These are phyloP conservation scores for Klebsormidium nitens DNA, from an alignment of 139 green algal genomes.

Conservation along the genomic window DNA sequence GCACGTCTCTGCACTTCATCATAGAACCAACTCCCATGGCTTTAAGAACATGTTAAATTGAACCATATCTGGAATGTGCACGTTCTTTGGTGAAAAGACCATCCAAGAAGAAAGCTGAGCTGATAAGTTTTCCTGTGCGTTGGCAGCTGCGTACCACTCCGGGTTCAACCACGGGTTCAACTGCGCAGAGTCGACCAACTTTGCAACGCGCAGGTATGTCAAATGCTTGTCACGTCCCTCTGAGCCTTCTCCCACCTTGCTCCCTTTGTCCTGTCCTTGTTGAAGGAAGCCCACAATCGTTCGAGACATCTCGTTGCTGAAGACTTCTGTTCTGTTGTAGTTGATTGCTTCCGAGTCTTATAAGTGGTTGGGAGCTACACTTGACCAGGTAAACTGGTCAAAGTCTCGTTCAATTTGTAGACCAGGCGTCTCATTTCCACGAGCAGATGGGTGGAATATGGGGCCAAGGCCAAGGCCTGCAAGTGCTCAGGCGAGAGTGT, in stretches of 20 bases:
- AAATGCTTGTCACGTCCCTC: no score
- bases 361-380: no score
- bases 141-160: slow-evolving; percentile 51
- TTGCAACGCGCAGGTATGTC: slow-evolving; percentile 54
- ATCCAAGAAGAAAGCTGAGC: neutral
- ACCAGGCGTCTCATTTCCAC: neutral
- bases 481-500: slow-evolving; percentile 59
- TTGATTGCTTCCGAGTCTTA: no score
- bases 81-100: no score
- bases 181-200: slow-evolving; percentile 74
- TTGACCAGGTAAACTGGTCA: no score
- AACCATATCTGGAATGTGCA: no score
- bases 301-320: no score
- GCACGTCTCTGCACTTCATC: neutral
- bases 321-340: no score
- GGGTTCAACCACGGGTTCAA: slow-evolving; percentile 76
- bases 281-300: no score
- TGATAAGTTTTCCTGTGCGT: neutral
- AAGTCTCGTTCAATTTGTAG: no score
- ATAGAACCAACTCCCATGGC: neutral
- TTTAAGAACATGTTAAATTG: neutral
- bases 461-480: slow-evolving; percentile 46
- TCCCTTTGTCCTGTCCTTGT: no score
- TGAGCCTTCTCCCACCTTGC: no score
- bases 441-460: slow-evolving; percentile 54